Evolutionary conservation across 257 asterid genomes (phyloP), one percentile per base, ranked within the genome.

Genomic region (Nicotiana undulata): DNA sequence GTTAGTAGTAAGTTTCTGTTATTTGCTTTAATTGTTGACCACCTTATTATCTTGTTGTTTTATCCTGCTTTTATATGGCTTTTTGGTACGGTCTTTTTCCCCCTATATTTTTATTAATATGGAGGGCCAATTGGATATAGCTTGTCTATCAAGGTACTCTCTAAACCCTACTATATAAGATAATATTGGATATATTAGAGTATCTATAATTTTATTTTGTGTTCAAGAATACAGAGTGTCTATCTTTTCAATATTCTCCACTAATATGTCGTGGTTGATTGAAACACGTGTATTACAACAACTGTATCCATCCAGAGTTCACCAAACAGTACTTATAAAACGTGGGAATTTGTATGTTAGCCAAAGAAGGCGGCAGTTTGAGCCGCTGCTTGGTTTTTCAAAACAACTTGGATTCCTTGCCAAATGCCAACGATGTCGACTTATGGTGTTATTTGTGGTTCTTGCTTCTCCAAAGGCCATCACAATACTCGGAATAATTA

Each of bases 201-300:
- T 40, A 40, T 49, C 12, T 49, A 49, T 49, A 13, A 51, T 15
- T 13, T 51, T 51, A 13, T 40, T 40, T 9, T 40, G 49, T 2
- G 12, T 40, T 40, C 12, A 8, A 40, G 46, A 37, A 37, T n/a
- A n/a, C n/a, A n/a, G n/a, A n/a, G 59, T 60, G 6, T 53, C 29
- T 9, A 49, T 61, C 1, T 20, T 72, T 51, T n/a, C n/a, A 46
- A 34, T 51, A 49, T 18, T 67, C 72, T 81, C 74, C 77, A 58
- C 78, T 16, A 2, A 59, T 46, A 60, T 32, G 51, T 76, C 82
- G 82, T 81, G 82, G 11, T 76, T 81, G 86, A 81, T 84, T 34
- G 40, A 59, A 60, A 63, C 26, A 84, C 49, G 40, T 32, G 53
- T 32, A 44, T 12, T 22, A 3, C 16, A 44, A 46, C 28, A 4